Conservation (phyloP, 352 stramenopile genomes). For the Globisporangium middletonii region DNA sequence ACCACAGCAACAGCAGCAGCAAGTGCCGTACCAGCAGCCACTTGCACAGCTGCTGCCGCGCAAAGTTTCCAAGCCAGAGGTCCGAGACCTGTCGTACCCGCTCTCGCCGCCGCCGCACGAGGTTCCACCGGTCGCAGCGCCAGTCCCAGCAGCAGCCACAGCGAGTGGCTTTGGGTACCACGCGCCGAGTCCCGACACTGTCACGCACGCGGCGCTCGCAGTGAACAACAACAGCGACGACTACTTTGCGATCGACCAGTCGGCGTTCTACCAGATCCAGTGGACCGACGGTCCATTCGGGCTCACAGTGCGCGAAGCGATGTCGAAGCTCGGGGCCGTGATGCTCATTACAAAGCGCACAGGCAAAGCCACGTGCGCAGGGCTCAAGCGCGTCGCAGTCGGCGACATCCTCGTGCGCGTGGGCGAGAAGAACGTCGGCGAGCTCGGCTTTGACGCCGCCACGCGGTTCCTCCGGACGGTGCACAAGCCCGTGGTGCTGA, state of each 20-base stretch:
- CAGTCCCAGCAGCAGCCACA: background rate
- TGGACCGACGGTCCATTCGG: slow-evolving; percentile 80
- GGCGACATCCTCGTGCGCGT: slow-evolving; percentile 77
- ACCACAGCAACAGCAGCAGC: slow-evolving; percentile 16
- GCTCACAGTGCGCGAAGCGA: slow-evolving; percentile 71
- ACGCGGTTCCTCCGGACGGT: slow-evolving; percentile 71
- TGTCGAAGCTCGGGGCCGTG: slow-evolving; percentile 56
- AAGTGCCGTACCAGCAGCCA: slow-evolving; percentile 4
- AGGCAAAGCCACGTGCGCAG: slow-evolving; percentile 67
- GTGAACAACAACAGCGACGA: slow-evolving; percentile 33
- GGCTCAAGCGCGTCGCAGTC: slow-evolving; percentile 63
- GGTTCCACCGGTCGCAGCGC: background rate
- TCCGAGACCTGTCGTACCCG: slow-evolving; percentile 5
- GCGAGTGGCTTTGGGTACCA: slow-evolving; percentile 5
- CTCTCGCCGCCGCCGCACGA: background rate
- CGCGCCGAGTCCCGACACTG: background rate
- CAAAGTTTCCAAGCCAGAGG: slow-evolving; percentile 9
- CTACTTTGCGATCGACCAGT: slow-evolving; percentile 57
- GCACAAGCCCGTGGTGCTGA: slow-evolving; percentile 66
- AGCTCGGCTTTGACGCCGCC: slow-evolving; percentile 69
- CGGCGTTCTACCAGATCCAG: slow-evolving; percentile 72
- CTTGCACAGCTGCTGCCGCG: background rate
- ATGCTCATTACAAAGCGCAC: slow-evolving; percentile 81
- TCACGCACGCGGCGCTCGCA: slow-evolving; percentile 6
- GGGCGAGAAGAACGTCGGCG: slow-evolving; percentile 57